Base-by-base conservation (phyloP, 768 basidiomycete species). In the Mycena vulgaris region DNA sequence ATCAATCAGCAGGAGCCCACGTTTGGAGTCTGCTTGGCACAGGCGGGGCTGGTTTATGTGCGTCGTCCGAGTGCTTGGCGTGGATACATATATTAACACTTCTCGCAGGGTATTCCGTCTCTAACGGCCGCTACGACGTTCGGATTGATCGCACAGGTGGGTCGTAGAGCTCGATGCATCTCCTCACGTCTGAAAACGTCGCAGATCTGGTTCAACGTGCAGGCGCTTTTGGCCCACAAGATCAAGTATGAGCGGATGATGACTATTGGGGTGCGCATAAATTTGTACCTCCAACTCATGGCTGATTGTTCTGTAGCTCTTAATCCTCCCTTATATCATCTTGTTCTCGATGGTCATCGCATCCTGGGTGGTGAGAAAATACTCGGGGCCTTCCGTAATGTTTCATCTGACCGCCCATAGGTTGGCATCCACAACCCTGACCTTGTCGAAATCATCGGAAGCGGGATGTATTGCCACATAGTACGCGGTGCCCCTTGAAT, bases 391-490 rank as follows among this genome's bases (percentile, higher is more conserved):
- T 10, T n/a, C 5, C 1, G 28, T 8, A 2, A 39, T 21, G 30
- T 23, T 9, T 33, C 25, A 30, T 42, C 61, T 63, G 21, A 57
- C 23, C 25, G 19, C 48, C 31, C 5, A 33, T n/a, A 77, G 76
- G 28, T 69, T 23, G 76, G 76, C 14, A 68, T 72, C 21, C 39
- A 31, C 25, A 57, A 75, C 56, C 70, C 76, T 3, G 16, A 25
- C 2, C 39, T 48, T 7, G 75, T 76, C 13, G 30, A 27, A n/a
- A 42, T 75, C 42, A 75, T 75, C 25, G 69, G 72, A 21, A 76
- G 74, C 52, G 76, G 75, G 37, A 77, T 77, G 76, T 77, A 77
- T 58, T 77, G 76, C 59, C 75, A 71, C 33, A 70, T 76, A 19
- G 65, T 71, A 40, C 65, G 73, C 49, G 37, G 37, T 13, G 28